These are phyloP conservation scores for Zancudomyces culisetae DNA, from an alignment of 371 early-diverging fungal species.

Conservation along the genomic window DNA sequence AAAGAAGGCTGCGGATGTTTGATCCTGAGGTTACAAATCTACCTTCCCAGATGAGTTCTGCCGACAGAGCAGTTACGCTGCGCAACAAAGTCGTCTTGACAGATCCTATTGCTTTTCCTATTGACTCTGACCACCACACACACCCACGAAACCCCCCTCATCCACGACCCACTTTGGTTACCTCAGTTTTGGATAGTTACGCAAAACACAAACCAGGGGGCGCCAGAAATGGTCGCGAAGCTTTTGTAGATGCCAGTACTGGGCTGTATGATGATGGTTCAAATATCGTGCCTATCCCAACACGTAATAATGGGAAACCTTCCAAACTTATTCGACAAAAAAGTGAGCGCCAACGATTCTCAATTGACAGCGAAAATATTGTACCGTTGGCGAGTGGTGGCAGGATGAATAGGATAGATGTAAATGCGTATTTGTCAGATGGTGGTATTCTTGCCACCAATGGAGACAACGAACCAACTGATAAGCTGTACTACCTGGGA, in stretches of 20 bases:
- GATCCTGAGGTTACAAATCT: constrained; percentile 21
- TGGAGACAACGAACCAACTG: constrained; percentile 33
- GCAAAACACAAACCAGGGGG: neutral
- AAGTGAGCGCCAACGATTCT: neutral
- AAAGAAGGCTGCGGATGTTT: constrained; percentile 51
- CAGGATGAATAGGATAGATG: neutral
- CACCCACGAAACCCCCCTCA: neutral
- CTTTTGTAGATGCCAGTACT: neutral
- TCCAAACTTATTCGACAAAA: neutral
- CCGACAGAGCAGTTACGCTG: constrained; percentile 39
- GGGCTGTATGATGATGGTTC: neutral
- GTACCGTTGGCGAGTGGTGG: no score
- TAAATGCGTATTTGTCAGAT: constrained; percentile 12
- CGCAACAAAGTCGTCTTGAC: constrained; percentile 42
- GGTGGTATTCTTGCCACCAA: constrained; percentile 76
- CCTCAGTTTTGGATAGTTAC: neutral
- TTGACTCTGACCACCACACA: neutral
- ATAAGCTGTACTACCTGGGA: constrained; percentile 74
- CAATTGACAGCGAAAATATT: neutral
- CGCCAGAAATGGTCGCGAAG: neutral
- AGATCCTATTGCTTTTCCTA: constrained; percentile 31
- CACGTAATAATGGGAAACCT: neutral
- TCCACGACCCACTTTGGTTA: no score
- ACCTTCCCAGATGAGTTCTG: constrained; percentile 22
- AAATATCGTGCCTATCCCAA: no score